These are phyloP conservation scores for Saccharomyces paradoxus DNA, from an alignment of 805 yeast genomes.

Conservation along the genomic window DNA sequence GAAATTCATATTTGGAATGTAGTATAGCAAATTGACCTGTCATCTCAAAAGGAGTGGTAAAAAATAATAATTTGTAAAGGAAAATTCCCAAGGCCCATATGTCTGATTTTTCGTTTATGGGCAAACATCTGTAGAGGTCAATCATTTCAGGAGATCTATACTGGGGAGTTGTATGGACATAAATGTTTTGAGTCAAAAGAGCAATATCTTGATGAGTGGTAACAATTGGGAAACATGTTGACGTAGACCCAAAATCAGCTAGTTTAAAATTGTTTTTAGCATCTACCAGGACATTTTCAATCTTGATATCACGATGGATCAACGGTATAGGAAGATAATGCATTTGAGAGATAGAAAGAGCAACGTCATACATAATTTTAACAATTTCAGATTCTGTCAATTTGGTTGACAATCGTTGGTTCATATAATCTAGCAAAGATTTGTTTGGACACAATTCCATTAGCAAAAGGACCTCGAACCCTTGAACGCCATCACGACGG, in stretches of 20 bases:
- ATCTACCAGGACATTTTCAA: constrained; percentile 86
- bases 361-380: constrained; percentile 74
- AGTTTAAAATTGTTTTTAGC: constrained; percentile 61
- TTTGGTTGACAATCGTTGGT: constrained; percentile 70
- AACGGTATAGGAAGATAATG: constrained; percentile 60
- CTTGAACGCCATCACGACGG: constrained; percentile 30
- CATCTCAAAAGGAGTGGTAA: constrained; percentile 86
- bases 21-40: constrained; percentile 80
- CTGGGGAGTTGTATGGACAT: constrained; percentile 91
- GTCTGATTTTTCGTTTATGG: constrained; percentile 87
- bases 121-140: constrained; percentile 71
- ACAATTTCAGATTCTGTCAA: constrained; percentile 68
- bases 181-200: constrained; percentile 71
- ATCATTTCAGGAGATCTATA: constrained; percentile 95
- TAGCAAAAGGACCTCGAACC: constrained; percentile 79
- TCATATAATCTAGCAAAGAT: constrained; percentile 87
- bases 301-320: constrained; percentile 88
- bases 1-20: constrained; percentile 75
- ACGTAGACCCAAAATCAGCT: constrained; percentile 90
- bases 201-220: constrained; percentile 73
- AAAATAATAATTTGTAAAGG: constrained; percentile 81
- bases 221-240: constrained; percentile 41
- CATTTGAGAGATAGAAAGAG: constrained; percentile 76
- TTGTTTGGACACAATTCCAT: constrained; percentile 91
- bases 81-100: constrained; percentile 96